Conservation (phyloP, 495 filamentous ascomycete species). For the Talaromyces trachyspermus region DNA sequence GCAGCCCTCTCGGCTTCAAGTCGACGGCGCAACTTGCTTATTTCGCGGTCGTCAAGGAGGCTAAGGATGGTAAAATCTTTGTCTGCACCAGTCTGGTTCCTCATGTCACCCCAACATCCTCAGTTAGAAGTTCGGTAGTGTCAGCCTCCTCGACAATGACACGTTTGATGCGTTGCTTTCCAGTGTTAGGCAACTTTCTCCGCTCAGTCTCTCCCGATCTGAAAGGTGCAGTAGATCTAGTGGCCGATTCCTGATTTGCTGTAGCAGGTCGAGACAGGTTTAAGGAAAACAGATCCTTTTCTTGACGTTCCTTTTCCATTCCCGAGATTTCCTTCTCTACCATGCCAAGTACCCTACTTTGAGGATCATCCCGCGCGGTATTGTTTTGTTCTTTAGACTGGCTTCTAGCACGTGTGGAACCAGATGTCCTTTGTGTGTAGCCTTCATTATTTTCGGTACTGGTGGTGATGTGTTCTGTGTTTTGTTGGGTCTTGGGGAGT, state of each 20-base stretch:
- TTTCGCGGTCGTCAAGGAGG: slow-evolving; percentile 40
- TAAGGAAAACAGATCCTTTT: slow-evolving; percentile 40
- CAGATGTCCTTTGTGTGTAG: slow-evolving; percentile 29
- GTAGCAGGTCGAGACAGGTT: slow-evolving; percentile 23
- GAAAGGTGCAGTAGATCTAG: slow-evolving; percentile 14
- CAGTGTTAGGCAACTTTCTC: slow-evolving; percentile 32
- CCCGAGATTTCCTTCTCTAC: slow-evolving; percentile 39
- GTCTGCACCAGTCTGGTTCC: slow-evolving; percentile 20
- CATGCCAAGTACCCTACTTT: slow-evolving; percentile 26
- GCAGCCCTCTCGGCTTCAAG: slow-evolving; percentile 42
- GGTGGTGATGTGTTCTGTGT: slow-evolving; percentile 7
- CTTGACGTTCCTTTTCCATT: slow-evolving; percentile 36
- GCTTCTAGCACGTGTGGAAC: slow-evolving; percentile 25
- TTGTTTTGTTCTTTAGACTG: slow-evolving; percentile 24
- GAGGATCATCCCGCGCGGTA: slow-evolving; percentile 19
- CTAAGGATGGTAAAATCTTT: slow-evolving; percentile 40
- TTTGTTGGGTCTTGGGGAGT: slow-evolving; percentile 1
- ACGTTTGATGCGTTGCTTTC: slow-evolving; percentile 39
- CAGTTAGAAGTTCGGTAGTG: slow-evolving; percentile 18
- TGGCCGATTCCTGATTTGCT: slow-evolving; percentile 16
- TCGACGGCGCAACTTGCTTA: slow-evolving; percentile 40
- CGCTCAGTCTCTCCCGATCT: background rate
- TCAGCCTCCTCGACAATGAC: slow-evolving; percentile 32
- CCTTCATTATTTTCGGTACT: slow-evolving; percentile 20
- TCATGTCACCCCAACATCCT: slow-evolving; percentile 27